Base-by-base conservation (phyloP, 2,329 filamentous ascomycete genomes). In the Xylariaceae sp. region DNA sequence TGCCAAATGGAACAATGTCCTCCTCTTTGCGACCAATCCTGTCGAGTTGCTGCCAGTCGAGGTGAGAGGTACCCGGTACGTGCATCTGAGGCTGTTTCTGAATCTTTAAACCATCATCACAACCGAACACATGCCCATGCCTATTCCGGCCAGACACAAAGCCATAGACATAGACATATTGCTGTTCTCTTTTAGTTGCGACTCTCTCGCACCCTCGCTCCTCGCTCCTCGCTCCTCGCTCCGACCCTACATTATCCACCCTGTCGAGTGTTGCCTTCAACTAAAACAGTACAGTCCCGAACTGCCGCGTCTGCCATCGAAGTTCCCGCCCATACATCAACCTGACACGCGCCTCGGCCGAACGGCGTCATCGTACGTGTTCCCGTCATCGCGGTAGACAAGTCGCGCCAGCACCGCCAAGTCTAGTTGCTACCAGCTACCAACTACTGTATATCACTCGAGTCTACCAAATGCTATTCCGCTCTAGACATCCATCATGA, bases 401-500 rank as follows among this genome's bases (percentile, higher is more conserved):
- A 35, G 50, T n/a, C 50, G 29, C 32, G 35, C 45, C 39, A 54
- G 32, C 50, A 42, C 43, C 51, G 35, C 35, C 30, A 37, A 35
- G 47, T 27, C n/a, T 32, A 31, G 19, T 35, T 27, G 30, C 26
- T 29, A 50, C 53, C 56, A 49, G 19, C 27, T 11, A 19, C 19
- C 19, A 19, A 19, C 19, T 19, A 19, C 19, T 19, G 19, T 19
- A 19, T 19, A 12, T 50, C 45, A 34, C 50, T 47, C 50, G 30
- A 54, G 11, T 45, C 45, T 37, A 39, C 49, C 62, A 58, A 61
- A 67, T 67, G 64, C 62, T 60, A 56, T 55, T 58, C 44, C 54
- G 53, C 54, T 44, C 54, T 54, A 48, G 47, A 32, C 51, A 60
- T 55, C 62, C 59, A 67, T 59, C 68, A 81, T 81, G 77, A 74